Evolutionary conservation across 768 basidiomycete species (phyloP).

Genomic region (Asterophora parasitica): DNA sequence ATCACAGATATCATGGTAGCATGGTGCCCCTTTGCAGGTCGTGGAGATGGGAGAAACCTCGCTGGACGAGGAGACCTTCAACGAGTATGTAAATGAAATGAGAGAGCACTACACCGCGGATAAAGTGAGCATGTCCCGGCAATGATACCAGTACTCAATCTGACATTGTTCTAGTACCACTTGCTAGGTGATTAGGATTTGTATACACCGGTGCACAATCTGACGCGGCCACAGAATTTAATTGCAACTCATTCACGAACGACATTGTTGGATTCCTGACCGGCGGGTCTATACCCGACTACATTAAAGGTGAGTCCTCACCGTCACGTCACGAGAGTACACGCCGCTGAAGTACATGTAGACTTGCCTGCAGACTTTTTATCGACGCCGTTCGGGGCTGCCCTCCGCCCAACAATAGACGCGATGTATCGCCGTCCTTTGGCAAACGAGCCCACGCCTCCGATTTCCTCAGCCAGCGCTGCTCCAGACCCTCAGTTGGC

Average conservation of each 20-base stretch:
- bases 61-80: slow-evolving; percentile 80
- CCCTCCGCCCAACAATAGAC: slow-evolving; percentile 87
- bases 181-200: slow-evolving; percentile 52
- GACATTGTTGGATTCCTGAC: slow-evolving; percentile 86
- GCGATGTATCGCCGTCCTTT: slow-evolving; percentile 71
- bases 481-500: slow-evolving; percentile 46
- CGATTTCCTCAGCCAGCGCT: slow-evolving; percentile 25
- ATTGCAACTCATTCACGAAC: slow-evolving; percentile 93
- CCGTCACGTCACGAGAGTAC: not conserved
- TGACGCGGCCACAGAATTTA: slow-evolving; percentile 57
- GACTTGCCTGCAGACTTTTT: slow-evolving; percentile 82
- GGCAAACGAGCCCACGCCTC: slow-evolving; percentile 33
- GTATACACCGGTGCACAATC: not conserved
- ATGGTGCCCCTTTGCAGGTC: slow-evolving; percentile 67
- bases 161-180: slow-evolving; percentile 57
- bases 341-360: slow-evolving; percentile 20
- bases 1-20: slow-evolving; percentile 37
- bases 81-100: slow-evolving; percentile 78
- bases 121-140: slow-evolving; percentile 47
- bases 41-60: slow-evolving; percentile 76
- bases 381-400: slow-evolving; percentile 82
- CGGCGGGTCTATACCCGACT: slow-evolving; percentile 72
- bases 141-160: not conserved
- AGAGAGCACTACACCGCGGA: slow-evolving; percentile 82
- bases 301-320: slow-evolving; percentile 65